A percentile compares a stretch with the other conserved stretches of the same genome.
Evolutionary conservation across 2,329 filamentous ascomycete genomes (phyloP).

Genomic region (Fusarium kyushuense): DNA sequence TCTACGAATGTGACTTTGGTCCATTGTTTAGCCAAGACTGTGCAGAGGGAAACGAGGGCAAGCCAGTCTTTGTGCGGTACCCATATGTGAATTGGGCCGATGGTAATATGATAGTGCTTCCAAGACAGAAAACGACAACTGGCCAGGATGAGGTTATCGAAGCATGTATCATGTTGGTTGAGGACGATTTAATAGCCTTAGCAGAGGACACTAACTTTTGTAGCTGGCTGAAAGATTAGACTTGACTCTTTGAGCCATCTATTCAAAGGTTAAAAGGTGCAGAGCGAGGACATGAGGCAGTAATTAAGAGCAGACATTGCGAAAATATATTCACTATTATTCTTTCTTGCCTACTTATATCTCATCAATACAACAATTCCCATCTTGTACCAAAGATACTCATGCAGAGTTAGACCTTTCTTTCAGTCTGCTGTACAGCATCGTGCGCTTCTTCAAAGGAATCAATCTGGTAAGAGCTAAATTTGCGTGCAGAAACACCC

Average conservation of each 20-base stretch:
- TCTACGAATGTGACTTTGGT: background rate
- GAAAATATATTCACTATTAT: too few species aligned
- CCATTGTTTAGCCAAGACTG: background rate
- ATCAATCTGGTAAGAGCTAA: conserved; percentile 27
- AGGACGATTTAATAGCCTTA: background rate
- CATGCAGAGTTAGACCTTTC: background rate
- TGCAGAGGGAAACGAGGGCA: background rate
- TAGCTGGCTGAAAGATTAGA: background rate
- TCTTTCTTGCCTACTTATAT: background rate
- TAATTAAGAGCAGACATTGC: too few species aligned
- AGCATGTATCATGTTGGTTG: background rate
- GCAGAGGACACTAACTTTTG: background rate
- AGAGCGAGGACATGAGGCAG: too few species aligned
- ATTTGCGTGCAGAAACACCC: conserved; percentile 36
- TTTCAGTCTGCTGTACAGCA: conserved; percentile 3
- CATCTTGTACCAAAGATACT: rapidly evolving
- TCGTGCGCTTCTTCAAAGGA: conserved; percentile 14
- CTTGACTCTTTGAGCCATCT: too few species aligned
- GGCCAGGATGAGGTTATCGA: background rate
- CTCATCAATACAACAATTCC: background rate
- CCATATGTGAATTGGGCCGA: background rate
- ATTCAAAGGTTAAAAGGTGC: too few species aligned
- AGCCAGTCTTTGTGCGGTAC: background rate
- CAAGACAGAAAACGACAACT: background rate
- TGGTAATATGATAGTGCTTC: background rate